Evolutionary conservation across 345 rosid genomes (phyloP), one percentile per base, ranked within the genome.

Genomic region (Euclidium syriacum): DNA sequence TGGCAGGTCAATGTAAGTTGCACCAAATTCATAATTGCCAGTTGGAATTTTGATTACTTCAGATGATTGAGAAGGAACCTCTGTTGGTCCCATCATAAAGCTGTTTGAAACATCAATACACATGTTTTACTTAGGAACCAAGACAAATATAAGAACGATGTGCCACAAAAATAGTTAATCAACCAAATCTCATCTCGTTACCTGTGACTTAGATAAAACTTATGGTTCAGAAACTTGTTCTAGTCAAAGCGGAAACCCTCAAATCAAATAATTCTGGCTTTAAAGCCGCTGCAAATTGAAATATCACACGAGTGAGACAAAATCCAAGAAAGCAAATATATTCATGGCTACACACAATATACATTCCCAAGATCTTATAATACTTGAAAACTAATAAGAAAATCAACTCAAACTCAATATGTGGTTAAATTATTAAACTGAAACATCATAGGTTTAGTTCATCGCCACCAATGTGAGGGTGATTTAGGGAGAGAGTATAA

Each of bases 161-260:
- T 42, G 36, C 24, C 24, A 10, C 17, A 39, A 2, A n/a, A n/a
- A n/a, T n/a, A n/a, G n/a, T n/a, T 41, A 11, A 4, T 29, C 10
- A 43, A 44, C 46, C 9, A n/a, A 23, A 62, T 35, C 3, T 15
- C 38, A 51, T 2, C 25, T n/a, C n/a, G n/a, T n/a, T 54, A 87
- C 95, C 87, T 85, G 68, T 87, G 97, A 58, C 83, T 85, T 35
- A 87, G 77, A 12, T 75, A 85, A 73, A 90, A 91, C 44, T 83
- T 88, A 42, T 79, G 86, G 71, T 83, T 91, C 52, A 91, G 70
- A 55, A 77, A 80, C 64, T 88, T 91, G 73, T 75, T 80, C 55
- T 79, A 88, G 67, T 86, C 94, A 52, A 88, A 79, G 43, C 95
- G 88, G 76, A 91, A 73, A 43, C 96, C 96, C 78, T 91, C 98